Evolutionary conservation across 495 filamentous ascomycete species (phyloP).

Genomic region (Penicillium daleae): DNA sequence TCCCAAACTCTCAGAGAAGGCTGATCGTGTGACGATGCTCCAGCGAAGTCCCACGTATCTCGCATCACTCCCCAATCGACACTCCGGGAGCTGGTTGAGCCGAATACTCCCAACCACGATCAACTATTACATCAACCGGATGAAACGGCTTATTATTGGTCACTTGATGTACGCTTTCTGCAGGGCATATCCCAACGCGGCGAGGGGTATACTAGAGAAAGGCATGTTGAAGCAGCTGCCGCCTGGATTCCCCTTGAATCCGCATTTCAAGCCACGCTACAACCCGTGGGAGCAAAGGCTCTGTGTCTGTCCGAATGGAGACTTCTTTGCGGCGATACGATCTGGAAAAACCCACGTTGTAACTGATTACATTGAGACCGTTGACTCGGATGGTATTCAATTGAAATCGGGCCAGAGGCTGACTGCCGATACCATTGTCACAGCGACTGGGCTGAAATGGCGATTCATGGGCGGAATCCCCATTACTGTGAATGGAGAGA

Average conservation of each 20-base stretch:
- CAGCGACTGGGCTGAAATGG: slow-evolving; percentile 60
- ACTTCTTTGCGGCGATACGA: slow-evolving; percentile 11
- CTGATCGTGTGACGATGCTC: slow-evolving; percentile 45
- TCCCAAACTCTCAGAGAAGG: slow-evolving; percentile 36
- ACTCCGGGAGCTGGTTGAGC: slow-evolving; percentile 11
- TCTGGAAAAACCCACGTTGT: slow-evolving; percentile 20
- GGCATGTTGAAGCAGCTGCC: slow-evolving; percentile 52
- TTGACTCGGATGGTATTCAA: slow-evolving; percentile 55
- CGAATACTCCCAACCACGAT: slow-evolving; percentile 36
- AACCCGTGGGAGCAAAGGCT: slow-evolving; percentile 66
- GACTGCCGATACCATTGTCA: slow-evolving; percentile 65
- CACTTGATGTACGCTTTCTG: slow-evolving; percentile 48
- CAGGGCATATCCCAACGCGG: slow-evolving; percentile 51
- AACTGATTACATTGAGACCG: slow-evolving; percentile 54
- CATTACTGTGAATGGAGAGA: slow-evolving; percentile 32
- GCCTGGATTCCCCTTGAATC: slow-evolving; percentile 52
- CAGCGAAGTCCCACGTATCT: slow-evolving; percentile 58
- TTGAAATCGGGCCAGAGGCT: slow-evolving; percentile 55
- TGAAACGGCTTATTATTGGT: slow-evolving; percentile 34
- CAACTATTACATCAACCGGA: slow-evolving; percentile 33
- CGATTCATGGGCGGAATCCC: slow-evolving; percentile 32
- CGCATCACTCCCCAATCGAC: slow-evolving; percentile 40
- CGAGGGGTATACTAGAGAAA: slow-evolving; percentile 39
- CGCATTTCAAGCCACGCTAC: slow-evolving; percentile 69
- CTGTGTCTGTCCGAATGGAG: slow-evolving; percentile 9